Conservation (phyloP, 129 eudicot genomes). For the Logfia minima region DNA sequence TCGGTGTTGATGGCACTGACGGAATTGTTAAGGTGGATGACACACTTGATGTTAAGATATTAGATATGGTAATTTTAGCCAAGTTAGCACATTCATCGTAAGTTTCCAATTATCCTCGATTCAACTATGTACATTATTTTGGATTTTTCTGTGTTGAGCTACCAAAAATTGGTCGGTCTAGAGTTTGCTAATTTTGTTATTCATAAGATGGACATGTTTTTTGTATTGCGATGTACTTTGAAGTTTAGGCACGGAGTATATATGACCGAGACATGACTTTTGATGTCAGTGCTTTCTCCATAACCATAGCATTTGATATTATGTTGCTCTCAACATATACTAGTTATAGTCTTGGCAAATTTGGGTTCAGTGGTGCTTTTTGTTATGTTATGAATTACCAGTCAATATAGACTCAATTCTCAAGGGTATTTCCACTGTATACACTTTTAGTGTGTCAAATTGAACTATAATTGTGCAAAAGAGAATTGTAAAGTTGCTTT, state of each 20-base stretch:
- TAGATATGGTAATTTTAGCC: slow-evolving; percentile 76
- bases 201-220: not conserved
- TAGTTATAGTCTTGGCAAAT: too few species aligned
- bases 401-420: too few species aligned
- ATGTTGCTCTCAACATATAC: too few species aligned
- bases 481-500: too few species aligned
- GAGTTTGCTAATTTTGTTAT: not conserved
- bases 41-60: slow-evolving; percentile 80
- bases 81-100: slow-evolving; percentile 50
- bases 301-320: too few species aligned
- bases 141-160: not conserved
- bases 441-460: too few species aligned
- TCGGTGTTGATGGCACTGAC: slow-evolving; percentile 86
- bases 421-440: too few species aligned
- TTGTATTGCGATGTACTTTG: not conserved
- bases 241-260: not conserved
- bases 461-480: too few species aligned
- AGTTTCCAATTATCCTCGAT: not conserved
- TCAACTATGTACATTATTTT: slow-evolving; percentile 19
- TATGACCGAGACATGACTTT: not conserved
- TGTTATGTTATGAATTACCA: too few species aligned
- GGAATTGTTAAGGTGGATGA: slow-evolving; percentile 89
- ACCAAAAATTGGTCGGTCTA: not conserved
- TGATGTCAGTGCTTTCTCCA: not conserved
- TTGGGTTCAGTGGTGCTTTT: too few species aligned